Base-by-base conservation (phyloP, 1,284 basidiomycete species). In the Ustilago curta region DNA sequence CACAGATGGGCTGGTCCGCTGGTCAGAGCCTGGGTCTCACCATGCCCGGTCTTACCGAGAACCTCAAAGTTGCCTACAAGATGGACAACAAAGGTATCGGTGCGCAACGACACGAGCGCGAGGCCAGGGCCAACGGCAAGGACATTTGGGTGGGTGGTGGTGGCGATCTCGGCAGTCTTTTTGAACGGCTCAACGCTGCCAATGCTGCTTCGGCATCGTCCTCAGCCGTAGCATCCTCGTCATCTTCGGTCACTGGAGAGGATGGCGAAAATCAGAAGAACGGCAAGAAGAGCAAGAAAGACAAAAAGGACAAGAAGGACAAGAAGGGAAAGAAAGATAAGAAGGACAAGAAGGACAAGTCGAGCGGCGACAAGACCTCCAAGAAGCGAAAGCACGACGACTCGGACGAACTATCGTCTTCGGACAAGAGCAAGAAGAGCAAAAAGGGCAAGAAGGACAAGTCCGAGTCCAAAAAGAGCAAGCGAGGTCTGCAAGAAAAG, bases 11-110 rank as follows among this genome's bases (percentile, higher is more conserved):
- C 57, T 84, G 83, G 83, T 49, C 71, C 16, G 61, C 76, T 7
- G 83, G 83, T 40, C 71, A 80, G 43, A 79, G 80, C 40, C 76
- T 84, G 9, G 83, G 83, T 18, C 64, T 68, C 31, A 63, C 61
- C 45, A 66, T 70, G 65, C 67, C 73, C 39, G 82, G 83, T 25
- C 70, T 77, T n/a, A 71, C 77, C 16, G 75, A 72, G 43, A 78
- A 82, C 45, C 72, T 84, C 48, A 67, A 79, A 40, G 78, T 81
- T 12, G 68, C 79, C 5, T 76, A 80, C 66, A 84, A 84, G 59
- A 69, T 84, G 55, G 83, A 84, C 70, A 84, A 83, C 62, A 83
- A 82, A 59, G 83, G 83, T 16, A 83, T 84, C 40, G 83, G 83
- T 40, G 80, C 79, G 9, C 68, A 75, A 21, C 68, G 83, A 42